Percentiles rank a stretch among this genome's conserved stretches.
Conservation (phyloP, 305 asterid species). For the Andrographis paniculata region DNA sequence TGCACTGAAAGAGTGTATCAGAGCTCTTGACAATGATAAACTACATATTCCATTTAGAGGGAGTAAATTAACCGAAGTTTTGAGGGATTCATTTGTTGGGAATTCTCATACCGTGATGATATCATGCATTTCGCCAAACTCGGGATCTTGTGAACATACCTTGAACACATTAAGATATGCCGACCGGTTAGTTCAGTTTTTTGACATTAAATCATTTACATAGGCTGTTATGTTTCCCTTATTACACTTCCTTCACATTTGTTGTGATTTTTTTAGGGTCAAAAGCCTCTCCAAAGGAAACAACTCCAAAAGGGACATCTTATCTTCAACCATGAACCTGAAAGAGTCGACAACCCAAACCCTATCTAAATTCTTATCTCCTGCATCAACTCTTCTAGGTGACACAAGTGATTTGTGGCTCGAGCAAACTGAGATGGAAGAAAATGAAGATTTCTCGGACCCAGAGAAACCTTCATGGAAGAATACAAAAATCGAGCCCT, state of each 20-base stretch:
- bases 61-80: conserved; percentile 95
- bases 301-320: conserved; percentile 60
- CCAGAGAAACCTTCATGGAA: conserved; percentile 58
- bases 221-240: no score
- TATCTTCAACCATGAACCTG: conserved; percentile 27
- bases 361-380: conserved; percentile 38
- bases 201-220: no score
- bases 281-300: conserved; percentile 90
- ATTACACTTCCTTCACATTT: neutral
- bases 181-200: conserved; percentile 54
- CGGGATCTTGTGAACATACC: conserved; percentile 98
- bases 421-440: conserved; percentile 56
- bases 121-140: conserved; percentile 86
- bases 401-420: conserved; percentile 50
- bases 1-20: conserved; percentile 94
- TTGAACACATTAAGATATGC: conserved; percentile 97
- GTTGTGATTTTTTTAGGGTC: conserved; percentile 46
- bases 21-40: conserved; percentile 98
- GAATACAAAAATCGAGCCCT: conserved; percentile 40
- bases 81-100: conserved; percentile 96
- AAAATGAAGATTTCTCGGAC: conserved; percentile 60
- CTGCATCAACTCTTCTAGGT: conserved; percentile 58
- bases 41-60: conserved; percentile 99
- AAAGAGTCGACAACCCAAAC: conserved; percentile 68
- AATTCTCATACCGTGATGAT: conserved; percentile 97